phyloP scores from a whole-genome alignment of 129 eudicot genomes.

The Scalesia atractyloides region DNA sequence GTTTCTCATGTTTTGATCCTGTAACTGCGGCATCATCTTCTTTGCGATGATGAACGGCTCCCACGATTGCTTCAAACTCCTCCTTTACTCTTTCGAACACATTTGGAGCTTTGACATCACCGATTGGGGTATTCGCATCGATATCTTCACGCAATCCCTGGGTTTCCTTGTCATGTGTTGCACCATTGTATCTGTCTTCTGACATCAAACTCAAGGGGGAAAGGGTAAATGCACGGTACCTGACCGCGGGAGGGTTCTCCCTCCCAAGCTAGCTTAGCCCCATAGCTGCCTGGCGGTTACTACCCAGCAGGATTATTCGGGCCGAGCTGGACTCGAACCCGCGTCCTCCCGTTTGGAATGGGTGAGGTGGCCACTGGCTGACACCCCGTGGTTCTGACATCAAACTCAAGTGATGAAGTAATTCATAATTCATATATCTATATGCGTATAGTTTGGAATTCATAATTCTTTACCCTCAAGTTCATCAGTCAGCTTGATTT shows the following conservation, averaged over 20 bases:
- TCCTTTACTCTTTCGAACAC: constrained; percentile 78
- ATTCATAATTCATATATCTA: not conserved
- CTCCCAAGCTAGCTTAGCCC: too few relatives aligned
- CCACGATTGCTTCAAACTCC: constrained; percentile 73
- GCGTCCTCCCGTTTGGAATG: too few relatives aligned
- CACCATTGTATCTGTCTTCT: constrained; percentile 16
- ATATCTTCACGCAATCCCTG: constrained; percentile 66
- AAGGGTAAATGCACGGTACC: too few relatives aligned
- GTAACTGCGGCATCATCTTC: constrained; percentile 32
- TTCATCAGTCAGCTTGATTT: constrained; percentile 7
- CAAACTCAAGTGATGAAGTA: constrained; percentile 1
- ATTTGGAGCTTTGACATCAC: constrained; percentile 72
- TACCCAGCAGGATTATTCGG: too few relatives aligned
- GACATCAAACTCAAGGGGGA: too few relatives aligned
- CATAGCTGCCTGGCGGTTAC: too few relatives aligned
- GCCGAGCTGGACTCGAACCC: too few relatives aligned
- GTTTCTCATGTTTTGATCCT: constrained; percentile 32
- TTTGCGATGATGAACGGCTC: constrained; percentile 52
- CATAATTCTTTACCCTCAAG: not conserved
- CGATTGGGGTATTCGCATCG: constrained; percentile 49
- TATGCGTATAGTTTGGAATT: not conserved
- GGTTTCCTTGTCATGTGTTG: constrained; percentile 60
- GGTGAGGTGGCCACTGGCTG: too few relatives aligned
- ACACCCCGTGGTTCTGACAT: too few relatives aligned
- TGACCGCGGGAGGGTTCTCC: too few relatives aligned